Evolutionary conservation across 208 protist genomes (phyloP).

Genomic region (Crithidia thermophila): DNA sequence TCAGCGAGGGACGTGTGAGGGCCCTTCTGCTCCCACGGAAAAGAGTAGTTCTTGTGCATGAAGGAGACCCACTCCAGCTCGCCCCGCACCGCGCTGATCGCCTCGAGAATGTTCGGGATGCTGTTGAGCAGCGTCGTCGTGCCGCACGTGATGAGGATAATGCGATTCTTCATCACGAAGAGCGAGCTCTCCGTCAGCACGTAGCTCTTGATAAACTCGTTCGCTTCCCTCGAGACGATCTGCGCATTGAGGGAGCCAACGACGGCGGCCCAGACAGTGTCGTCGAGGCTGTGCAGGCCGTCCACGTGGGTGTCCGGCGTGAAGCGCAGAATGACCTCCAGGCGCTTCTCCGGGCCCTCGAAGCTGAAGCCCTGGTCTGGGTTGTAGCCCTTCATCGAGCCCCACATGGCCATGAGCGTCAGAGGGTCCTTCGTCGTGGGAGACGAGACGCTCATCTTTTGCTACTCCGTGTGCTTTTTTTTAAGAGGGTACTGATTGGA

Average conservation of each 20-base stretch:
- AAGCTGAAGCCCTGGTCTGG: slow-evolving; percentile 85
- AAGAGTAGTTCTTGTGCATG: slow-evolving; percentile 95
- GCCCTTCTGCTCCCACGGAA: slow-evolving; percentile 90
- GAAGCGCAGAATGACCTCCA: slow-evolving; percentile 86
- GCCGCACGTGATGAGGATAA: slow-evolving; percentile 95
- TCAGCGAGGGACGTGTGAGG: slow-evolving; percentile 84
- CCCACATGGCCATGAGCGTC: slow-evolving; percentile 91
- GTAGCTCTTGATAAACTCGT: slow-evolving; percentile 91
- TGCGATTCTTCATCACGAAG: slow-evolving; percentile 92
- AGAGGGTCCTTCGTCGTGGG: slow-evolving; percentile 74
- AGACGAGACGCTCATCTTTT: slow-evolving; percentile 19
- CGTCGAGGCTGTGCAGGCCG: slow-evolving; percentile 69
- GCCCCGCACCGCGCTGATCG: slow-evolving; percentile 71
- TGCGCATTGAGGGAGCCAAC: slow-evolving; percentile 82
- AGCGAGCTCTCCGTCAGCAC: slow-evolving; percentile 93
- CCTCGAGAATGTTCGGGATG: slow-evolving; percentile 80
- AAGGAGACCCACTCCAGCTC: slow-evolving; percentile 92
- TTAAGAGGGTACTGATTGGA: not conserved
- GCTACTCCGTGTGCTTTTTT: not conserved
- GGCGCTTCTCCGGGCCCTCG: slow-evolving; percentile 92
- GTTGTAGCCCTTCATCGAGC: slow-evolving; percentile 76
- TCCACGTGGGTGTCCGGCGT: slow-evolving; percentile 67
- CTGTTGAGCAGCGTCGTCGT: slow-evolving; percentile 93
- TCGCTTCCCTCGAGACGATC: slow-evolving; percentile 83
- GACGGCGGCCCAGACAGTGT: slow-evolving; percentile 70